A percentile compares a stretch with the other conserved stretches of the same genome.
phyloP scores from a whole-genome alignment of 108 stramenopile species.

The Cylindrotheca closterium region DNA sequence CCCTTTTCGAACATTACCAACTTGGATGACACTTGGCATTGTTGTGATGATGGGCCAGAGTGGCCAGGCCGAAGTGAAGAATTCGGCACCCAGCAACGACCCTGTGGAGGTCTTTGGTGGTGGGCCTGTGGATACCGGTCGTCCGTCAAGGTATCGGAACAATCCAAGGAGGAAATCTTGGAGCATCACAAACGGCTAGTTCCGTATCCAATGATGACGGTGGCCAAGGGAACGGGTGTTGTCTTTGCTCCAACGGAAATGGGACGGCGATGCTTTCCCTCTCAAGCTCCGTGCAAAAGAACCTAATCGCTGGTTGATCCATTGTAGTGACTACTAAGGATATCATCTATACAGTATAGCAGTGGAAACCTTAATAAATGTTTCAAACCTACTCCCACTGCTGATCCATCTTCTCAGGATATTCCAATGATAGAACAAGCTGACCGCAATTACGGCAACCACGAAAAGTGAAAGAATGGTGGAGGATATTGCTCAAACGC shows the following conservation, averaged over 20 bases:
- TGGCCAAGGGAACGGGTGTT: neutral
- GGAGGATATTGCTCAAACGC: no score
- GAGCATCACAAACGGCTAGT: neutral
- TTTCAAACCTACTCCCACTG: no score
- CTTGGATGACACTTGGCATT: neutral
- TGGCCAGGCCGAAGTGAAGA: constrained; percentile 3
- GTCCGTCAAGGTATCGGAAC: neutral
- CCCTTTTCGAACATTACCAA: constrained; percentile 5
- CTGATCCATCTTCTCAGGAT: no score
- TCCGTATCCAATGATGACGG: neutral
- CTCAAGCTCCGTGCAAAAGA: neutral
- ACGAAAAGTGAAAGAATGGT: no score
- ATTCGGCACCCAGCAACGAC: neutral
- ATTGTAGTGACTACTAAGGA: no score
- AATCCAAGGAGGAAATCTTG: neutral
- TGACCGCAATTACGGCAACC: no score
- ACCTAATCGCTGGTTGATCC: no score
- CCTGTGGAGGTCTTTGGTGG: neutral
- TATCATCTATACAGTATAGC: no score
- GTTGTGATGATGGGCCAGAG: constrained; percentile 1
- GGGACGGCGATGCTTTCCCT: constrained; percentile 4
- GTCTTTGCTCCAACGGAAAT: constrained; percentile 2
- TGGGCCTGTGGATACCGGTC: neutral
- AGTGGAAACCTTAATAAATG: no score
- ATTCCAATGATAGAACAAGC: no score